Base-by-base conservation (phyloP, 306 rosid species). In the Cucurbita ficifolia region DNA sequence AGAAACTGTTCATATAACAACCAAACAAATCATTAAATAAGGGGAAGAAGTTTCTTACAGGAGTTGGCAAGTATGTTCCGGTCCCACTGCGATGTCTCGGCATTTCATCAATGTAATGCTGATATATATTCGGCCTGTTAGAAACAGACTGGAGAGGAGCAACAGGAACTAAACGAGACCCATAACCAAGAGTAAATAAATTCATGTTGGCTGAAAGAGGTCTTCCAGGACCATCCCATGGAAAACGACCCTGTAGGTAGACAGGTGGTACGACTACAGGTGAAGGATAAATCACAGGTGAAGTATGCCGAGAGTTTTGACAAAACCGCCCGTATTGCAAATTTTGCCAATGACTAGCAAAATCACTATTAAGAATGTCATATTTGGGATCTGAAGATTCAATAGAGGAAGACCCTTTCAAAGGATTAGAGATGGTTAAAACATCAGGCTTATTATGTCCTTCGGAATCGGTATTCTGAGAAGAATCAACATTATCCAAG, bases 171-270 rank as follows among this genome's bases (percentile, higher is more conserved):
- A 89, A 43, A 14, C 72, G 92, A 64, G 92, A 96, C 64, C 97
- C 90, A 64, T 83, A 84, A 84, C 79, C 57, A 89, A 87, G 93
- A 57, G 82, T 68, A 69, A 84, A 38, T 57, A 85, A 77, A 73
- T 80, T 84, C 85, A 86, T 80, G 84, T 95, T 89, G 71, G 75
- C 72, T 33, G 96, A 80, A 76, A 81, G 75, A 43, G 96, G 99
- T 89, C 99, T 91, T 69, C 97, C 96, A 2, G 97, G 90, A 75
- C 93, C 96, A 85, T 95, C 99, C 95, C 88, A 89, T 8, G 96
- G 96, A 75, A 86, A 71, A 46, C 81, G 88, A 16, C 99, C 97
- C 81, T 86, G 99, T 76, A 91, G 75, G 78, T 88, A 88, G 70
- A 52, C 84, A 70, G 99, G 99, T 82, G 96, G 92, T 53, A 64